Percentiles rank a stretch among this genome's conserved stretches.
These are phyloP conservation scores for Dillenia suffruticosa DNA, from an alignment of 164 flowering plant species.

Conservation along the genomic window DNA sequence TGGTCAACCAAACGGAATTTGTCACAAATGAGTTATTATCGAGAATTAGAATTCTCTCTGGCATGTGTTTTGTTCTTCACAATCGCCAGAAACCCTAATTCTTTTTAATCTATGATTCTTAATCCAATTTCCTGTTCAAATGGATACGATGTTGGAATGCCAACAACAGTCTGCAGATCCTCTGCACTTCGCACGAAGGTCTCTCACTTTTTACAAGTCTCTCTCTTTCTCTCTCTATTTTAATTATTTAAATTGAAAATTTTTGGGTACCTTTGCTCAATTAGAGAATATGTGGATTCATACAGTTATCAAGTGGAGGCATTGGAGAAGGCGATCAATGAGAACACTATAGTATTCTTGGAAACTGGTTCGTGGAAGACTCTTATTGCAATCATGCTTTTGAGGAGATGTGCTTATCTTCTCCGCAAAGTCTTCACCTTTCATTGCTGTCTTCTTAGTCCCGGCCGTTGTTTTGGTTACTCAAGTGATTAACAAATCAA, in stretches of 20 bases:
- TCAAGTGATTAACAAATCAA: conserved; percentile 29
- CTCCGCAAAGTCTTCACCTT: conserved; percentile 61
- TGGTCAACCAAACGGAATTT: no score
- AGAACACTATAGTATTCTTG: conserved; percentile 74
- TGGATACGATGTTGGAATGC: no score
- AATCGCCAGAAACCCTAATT: no score
- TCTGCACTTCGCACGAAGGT: conserved; percentile 11
- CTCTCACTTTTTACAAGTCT: background rate
- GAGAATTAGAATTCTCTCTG: no score
- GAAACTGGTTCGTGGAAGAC: conserved; percentile 98
- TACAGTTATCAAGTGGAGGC: conserved; percentile 84
- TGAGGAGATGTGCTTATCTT: conserved; percentile 54
- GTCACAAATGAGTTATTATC: no score
- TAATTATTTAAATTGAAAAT: background rate
- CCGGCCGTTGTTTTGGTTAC: conserved; percentile 70
- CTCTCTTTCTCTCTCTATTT: background rate
- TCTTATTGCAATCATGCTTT: conserved; percentile 80
- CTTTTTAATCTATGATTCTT: no score
- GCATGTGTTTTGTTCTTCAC: no score
- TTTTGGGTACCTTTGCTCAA: no score
- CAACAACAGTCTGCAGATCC: background rate
- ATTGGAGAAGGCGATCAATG: conserved; percentile 56
- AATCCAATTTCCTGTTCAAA: no score
- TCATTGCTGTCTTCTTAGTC: conserved; percentile 62
- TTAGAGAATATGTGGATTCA: no score